Conservation (phyloP, 352 stramenopile genomes). For the Globisporangium cederbergense region DNA sequence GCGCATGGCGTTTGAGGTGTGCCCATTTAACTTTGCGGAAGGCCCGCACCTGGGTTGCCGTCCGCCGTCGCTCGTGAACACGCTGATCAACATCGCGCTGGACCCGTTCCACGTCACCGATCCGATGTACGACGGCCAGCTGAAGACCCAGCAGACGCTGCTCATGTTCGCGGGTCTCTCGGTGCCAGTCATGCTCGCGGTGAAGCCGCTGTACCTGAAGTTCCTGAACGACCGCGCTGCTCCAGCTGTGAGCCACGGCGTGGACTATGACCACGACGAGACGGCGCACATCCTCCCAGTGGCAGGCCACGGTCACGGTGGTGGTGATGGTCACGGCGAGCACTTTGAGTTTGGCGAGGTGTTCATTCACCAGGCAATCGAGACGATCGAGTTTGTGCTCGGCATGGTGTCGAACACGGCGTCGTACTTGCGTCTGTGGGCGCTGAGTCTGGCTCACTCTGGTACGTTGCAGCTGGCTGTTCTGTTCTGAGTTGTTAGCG, state of each 20-base stretch:
- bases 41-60: constrained; percentile 93
- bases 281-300: constrained; percentile 47
- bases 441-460: constrained; percentile 97
- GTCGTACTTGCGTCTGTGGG: constrained; percentile 99
- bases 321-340: constrained; percentile 45
- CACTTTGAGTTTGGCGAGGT: constrained; percentile 96
- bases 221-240: constrained; percentile 63
- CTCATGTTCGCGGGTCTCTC: constrained; percentile 93
- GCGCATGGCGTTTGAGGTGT: constrained; percentile 90
- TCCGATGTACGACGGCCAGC: constrained; percentile 94
- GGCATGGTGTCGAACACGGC: constrained; percentile 99
- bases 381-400: constrained; percentile 99
- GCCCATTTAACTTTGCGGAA: constrained; percentile 90
- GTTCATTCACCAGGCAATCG: constrained; percentile 98
- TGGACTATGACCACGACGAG: constrained; percentile 83
- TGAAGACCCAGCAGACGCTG: constrained; percentile 85
- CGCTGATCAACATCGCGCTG: constrained; percentile 98
- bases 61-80: constrained; percentile 97
- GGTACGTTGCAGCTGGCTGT: constrained; percentile 27
- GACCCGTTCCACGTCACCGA: constrained; percentile 92
- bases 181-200: constrained; percentile 94
- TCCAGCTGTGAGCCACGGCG: constrained; percentile 55
- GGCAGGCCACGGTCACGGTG: constrained; percentile 32
- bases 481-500: not conserved
- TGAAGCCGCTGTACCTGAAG: constrained; percentile 93